These are phyloP conservation scores for Penicillium fuscoglaucum DNA, from an alignment of 2,329 filamentous ascomycete species.

Conservation along the genomic window DNA sequence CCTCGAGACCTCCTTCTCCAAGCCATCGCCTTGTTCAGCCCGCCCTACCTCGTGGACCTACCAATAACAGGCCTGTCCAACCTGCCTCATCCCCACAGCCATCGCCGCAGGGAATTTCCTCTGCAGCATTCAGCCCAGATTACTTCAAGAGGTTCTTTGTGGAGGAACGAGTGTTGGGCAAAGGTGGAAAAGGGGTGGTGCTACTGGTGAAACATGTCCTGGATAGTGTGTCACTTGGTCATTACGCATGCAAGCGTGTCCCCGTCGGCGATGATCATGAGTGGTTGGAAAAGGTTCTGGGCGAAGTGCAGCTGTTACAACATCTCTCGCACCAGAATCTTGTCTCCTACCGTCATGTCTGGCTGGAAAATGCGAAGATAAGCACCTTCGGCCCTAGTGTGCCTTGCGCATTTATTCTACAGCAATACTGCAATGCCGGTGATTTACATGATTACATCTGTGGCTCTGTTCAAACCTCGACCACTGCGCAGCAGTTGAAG, in stretches of 20 bases:
- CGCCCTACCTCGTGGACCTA: slow-evolving; percentile 47
- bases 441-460: slow-evolving; percentile 86
- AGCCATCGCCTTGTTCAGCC: slow-evolving; percentile 50
- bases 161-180: slow-evolving; percentile 80
- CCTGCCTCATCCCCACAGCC: slow-evolving; percentile 53
- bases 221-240: slow-evolving; percentile 81
- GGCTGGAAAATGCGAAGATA: slow-evolving; percentile 86
- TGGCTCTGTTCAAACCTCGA: slow-evolving; percentile 61
- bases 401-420: slow-evolving; percentile 92
- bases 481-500: slow-evolving; percentile 82
- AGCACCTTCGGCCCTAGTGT: slow-evolving; percentile 87
- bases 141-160: slow-evolving; percentile 95
- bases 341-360: slow-evolving; percentile 95
- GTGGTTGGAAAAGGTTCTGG: slow-evolving; percentile 91
- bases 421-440: slow-evolving; percentile 94
- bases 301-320: slow-evolving; percentile 90
- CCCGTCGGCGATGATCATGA: slow-evolving; percentile 92
- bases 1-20: slow-evolving; percentile 50
- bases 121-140: slow-evolving; percentile 82
- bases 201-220: slow-evolving; percentile 90
- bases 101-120: slow-evolving; percentile 69
- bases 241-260: slow-evolving; percentile 95
- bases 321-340: slow-evolving; percentile 91
- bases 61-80: slow-evolving; percentile 52
- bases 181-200: slow-evolving; percentile 92